A percentile compares a stretch with the other conserved stretches of the same genome.
phyloP scores from a whole-genome alignment of 2,329 filamentous ascomycete genomes.

The Ascochyta rabiei region DNA sequence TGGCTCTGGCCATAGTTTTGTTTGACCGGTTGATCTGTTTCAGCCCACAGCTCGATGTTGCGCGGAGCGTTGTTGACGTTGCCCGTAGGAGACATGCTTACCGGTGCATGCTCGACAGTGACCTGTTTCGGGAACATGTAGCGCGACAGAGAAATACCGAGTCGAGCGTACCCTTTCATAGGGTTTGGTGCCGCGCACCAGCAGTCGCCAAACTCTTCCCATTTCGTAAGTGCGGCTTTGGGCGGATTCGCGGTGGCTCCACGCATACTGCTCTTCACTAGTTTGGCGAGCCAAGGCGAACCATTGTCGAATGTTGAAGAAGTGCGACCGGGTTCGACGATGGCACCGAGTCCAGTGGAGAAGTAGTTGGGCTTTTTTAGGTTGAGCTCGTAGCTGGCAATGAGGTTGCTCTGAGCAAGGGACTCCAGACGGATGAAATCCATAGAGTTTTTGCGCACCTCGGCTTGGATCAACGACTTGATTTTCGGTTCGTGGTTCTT shows the following conservation, averaged over 20 bases:
- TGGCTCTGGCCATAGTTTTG: constrained; percentile 27
- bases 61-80: constrained; percentile 51
- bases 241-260: constrained; percentile 47
- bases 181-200: constrained; percentile 71
- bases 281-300: constrained; percentile 4
- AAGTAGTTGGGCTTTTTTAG: constrained; percentile 73
- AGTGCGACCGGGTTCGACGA: constrained; percentile 64
- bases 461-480: constrained; percentile 22
- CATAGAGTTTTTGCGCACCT: constrained; percentile 41
- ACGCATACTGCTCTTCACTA: constrained; percentile 1
- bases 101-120: constrained; percentile 55
- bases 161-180: constrained; percentile 62
- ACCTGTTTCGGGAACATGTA: constrained; percentile 49
- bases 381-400: constrained; percentile 40
- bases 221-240: constrained; percentile 66
- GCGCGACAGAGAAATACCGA: constrained; percentile 61
- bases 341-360: constrained; percentile 67
- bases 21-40: constrained; percentile 36
- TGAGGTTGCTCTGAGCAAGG: constrained; percentile 40
- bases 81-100: constrained; percentile 41
- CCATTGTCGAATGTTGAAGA: constrained; percentile 56
- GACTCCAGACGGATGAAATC: constrained; percentile 39
- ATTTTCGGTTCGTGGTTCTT: constrained; percentile 25
- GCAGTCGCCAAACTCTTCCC: constrained; percentile 83
- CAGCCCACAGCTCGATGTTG: constrained; percentile 54